A percentile compares a stretch with the other conserved stretches of the same genome.
Conservation (phyloP, 169 alveolate genomes). For the Sarcocystis neurona region DNA sequence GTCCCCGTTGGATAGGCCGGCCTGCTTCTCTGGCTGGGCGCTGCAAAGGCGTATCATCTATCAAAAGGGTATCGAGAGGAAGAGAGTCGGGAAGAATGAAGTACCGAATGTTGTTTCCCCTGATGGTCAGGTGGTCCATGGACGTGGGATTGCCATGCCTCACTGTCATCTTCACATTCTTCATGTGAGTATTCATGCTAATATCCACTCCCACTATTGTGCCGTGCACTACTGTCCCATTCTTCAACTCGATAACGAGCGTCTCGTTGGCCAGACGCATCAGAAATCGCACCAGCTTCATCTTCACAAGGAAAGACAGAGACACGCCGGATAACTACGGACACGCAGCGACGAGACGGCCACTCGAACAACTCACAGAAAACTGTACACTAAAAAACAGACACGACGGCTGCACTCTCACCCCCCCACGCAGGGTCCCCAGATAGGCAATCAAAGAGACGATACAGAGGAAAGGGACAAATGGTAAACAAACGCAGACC, state of each 20-base stretch:
- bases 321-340: background rate
- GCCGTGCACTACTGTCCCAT: slow-evolving; percentile 95
- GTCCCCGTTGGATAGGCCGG: slow-evolving; percentile 36
- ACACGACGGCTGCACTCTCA: too few species aligned
- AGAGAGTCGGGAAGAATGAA: slow-evolving; percentile 84
- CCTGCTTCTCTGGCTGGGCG: slow-evolving; percentile 68
- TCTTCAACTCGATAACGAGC: slow-evolving; percentile 96
- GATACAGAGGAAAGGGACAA: background rate
- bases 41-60: slow-evolving; percentile 94
- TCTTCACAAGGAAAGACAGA: slow-evolving; percentile 53
- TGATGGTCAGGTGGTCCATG: slow-evolving; percentile 91
- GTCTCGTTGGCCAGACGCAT: slow-evolving; percentile 96
- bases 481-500: background rate
- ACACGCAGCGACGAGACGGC: background rate
- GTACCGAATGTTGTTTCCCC: slow-evolving; percentile 93
- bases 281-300: slow-evolving; percentile 96
- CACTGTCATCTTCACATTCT: slow-evolving; percentile 94
- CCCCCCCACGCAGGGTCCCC: too few species aligned
- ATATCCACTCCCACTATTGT: slow-evolving; percentile 96
- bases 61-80: slow-evolving; percentile 93
- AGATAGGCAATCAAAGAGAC: background rate
- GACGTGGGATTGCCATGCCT: slow-evolving; percentile 91
- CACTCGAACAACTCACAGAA: background rate
- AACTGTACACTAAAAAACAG: too few species aligned
- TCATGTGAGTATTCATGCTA: slow-evolving; percentile 98